Evolutionary conservation across 1,284 basidiomycete species (phyloP).

Genomic region (Sporisorium scitamineum): DNA sequence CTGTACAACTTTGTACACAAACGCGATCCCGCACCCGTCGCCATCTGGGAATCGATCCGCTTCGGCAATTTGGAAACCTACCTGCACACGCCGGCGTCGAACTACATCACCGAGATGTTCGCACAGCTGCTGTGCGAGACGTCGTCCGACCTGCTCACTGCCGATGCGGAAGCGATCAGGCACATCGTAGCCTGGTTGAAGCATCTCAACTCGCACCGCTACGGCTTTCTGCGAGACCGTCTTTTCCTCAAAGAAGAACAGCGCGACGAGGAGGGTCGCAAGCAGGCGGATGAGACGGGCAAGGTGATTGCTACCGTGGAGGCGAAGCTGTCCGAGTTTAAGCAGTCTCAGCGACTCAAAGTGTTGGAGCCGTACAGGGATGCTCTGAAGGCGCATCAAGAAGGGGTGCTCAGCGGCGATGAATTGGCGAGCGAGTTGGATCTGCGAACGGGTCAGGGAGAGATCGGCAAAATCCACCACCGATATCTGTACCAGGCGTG

Average conservation of each 20-base stretch:
- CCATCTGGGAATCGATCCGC: conserved; percentile 62
- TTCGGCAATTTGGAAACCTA: conserved; percentile 55
- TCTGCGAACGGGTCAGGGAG: conserved; percentile 32
- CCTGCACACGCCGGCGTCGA: conserved; percentile 47
- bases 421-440: conserved; percentile 34
- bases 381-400: conserved; percentile 23
- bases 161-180: conserved; percentile 40
- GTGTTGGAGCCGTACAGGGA: conserved; percentile 76
- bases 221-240: conserved; percentile 30
- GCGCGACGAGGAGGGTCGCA: conserved; percentile 20
- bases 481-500: conserved; percentile 75
- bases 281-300: conserved; percentile 33
- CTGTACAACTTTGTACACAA: conserved; percentile 46
- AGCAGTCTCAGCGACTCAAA: conserved; percentile 73
- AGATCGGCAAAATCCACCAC: conserved; percentile 62
- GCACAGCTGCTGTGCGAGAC: conserved; percentile 49
- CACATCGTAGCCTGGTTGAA: conserved; percentile 47
- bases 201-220: conserved; percentile 52
- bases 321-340: conserved; percentile 73
- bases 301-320: conserved; percentile 71
- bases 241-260: conserved; percentile 24
- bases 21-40: conserved; percentile 52
- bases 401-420: conserved; percentile 6
- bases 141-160: conserved; percentile 38
- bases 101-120: conserved; percentile 54